These are phyloP conservation scores for Hirschfeldia incana DNA, from an alignment of 345 rosid species.

Conservation along the genomic window DNA sequence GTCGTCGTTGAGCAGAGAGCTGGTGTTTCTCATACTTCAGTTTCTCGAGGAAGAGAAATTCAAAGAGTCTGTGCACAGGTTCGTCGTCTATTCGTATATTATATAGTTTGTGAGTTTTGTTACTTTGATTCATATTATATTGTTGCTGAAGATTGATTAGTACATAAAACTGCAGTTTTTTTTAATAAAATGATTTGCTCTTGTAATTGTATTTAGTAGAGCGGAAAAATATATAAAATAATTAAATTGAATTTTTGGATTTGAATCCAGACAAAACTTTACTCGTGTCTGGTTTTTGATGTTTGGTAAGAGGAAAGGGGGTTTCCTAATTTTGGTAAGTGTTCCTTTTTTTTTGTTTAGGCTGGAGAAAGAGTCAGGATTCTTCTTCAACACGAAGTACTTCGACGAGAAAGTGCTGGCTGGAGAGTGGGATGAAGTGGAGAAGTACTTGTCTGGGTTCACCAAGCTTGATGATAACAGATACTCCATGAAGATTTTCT, in stretches of 20 bases:
- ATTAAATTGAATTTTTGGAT: no score
- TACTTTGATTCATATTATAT: background rate
- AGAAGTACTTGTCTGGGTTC: conserved; percentile 71
- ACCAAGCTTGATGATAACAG: conserved; percentile 85
- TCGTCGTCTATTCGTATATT: conserved; percentile 9
- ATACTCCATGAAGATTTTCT: conserved; percentile 84
- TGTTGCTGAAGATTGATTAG: background rate
- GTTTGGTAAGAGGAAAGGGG: background rate
- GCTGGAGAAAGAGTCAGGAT: conserved; percentile 82
- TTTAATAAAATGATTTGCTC: no score
- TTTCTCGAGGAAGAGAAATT: conserved; percentile 93
- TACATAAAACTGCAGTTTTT: background rate
- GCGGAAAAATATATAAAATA: no score
- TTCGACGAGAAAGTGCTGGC: conserved; percentile 75
- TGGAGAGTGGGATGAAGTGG: conserved; percentile 93
- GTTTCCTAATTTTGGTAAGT: background rate
- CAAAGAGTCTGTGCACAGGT: conserved; percentile 88
- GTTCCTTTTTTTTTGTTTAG: conserved; percentile 32
- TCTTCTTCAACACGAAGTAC: conserved; percentile 75
- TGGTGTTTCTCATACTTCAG: conserved; percentile 91
- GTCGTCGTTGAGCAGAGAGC: conserved; percentile 85
- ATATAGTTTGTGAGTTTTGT: background rate
- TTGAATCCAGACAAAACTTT: background rate
- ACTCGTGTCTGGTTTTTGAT: background rate
- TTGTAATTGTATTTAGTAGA: background rate